Conservation (phyloP, 192 early-diverging fungal species). For the Backusella mclennaniae region DNA sequence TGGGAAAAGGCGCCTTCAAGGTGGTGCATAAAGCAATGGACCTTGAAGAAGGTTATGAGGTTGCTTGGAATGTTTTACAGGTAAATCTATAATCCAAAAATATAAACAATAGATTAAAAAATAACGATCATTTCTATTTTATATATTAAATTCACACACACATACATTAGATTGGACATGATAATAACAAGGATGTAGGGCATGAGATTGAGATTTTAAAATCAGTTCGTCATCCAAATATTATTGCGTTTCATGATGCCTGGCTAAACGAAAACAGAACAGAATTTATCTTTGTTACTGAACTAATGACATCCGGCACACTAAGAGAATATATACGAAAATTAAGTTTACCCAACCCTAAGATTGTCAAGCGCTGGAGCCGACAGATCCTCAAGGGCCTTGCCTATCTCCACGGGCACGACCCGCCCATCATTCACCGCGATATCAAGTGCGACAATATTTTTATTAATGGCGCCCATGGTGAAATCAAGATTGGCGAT, state of each 20-base stretch:
- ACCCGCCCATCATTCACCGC: slow-evolving; percentile 79
- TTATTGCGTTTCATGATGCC: slow-evolving; percentile 56
- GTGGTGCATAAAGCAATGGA: slow-evolving; percentile 69
- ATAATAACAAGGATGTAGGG: slow-evolving; percentile 15
- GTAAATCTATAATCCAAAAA: slow-evolving; percentile 6
- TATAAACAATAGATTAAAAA: neutral
- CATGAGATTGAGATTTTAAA: slow-evolving; percentile 49
- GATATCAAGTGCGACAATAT: slow-evolving; percentile 85
- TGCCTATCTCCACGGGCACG: slow-evolving; percentile 70
- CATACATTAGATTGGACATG: slow-evolving; percentile 17
- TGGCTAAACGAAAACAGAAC: slow-evolving; percentile 46
- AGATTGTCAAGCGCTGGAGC: slow-evolving; percentile 74
- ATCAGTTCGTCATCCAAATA: slow-evolving; percentile 62
- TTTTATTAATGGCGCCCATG: slow-evolving; percentile 81
- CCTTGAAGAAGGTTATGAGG: slow-evolving; percentile 68
- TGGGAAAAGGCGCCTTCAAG: slow-evolving; percentile 70
- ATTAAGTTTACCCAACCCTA: slow-evolving; percentile 63
- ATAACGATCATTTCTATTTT: neutral
- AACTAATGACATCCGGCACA: slow-evolving; percentile 71
- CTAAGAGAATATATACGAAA: slow-evolving; percentile 67
- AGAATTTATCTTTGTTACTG: slow-evolving; percentile 59
- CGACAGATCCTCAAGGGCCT: slow-evolving; percentile 76
- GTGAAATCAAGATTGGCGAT: slow-evolving; percentile 81
- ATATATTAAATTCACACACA: neutral
- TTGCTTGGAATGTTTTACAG: slow-evolving; percentile 61